Percentiles rank a stretch among this genome's conserved stretches.
These are phyloP conservation scores for Cyphellophora attinorum DNA, from an alignment of 2,329 filamentous ascomycete species.

Conservation along the genomic window DNA sequence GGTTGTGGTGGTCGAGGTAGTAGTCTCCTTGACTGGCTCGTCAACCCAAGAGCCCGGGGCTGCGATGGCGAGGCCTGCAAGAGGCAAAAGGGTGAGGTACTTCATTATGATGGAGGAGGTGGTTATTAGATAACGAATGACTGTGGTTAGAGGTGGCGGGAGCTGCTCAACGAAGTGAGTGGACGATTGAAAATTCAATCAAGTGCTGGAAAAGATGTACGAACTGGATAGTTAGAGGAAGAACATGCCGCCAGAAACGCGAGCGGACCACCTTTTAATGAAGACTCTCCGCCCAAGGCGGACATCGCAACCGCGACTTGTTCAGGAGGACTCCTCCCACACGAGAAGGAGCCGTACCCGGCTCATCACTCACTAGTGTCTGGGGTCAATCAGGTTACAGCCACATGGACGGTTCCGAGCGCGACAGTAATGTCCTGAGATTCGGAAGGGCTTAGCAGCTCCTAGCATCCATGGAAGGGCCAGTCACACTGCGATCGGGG, in stretches of 20 bases:
- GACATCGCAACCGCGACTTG: no score
- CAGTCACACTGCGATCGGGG: no score
- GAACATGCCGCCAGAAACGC: neutral
- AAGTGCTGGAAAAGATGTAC: slow-evolving; percentile 2
- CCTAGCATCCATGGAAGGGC: no score
- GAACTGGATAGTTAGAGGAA: neutral
- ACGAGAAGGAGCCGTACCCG: no score
- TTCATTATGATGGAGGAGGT: slow-evolving; percentile 9
- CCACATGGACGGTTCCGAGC: no score
- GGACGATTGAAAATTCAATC: slow-evolving; percentile 20
- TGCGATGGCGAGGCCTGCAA: neutral
- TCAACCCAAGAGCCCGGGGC: neutral
- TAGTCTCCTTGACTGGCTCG: neutral
- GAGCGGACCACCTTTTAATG: no score
- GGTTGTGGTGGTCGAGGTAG: neutral
- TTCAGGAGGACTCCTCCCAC: no score
- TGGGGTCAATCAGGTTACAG: no score
- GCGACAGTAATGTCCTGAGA: no score
- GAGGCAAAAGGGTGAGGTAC: neutral
- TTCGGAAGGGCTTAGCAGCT: no score
- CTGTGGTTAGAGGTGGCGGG: slow-evolving; percentile 12
- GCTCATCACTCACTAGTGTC: no score
- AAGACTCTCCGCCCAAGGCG: no score
- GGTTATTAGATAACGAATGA: slow-evolving; percentile 17
- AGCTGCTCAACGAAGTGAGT: slow-evolving; percentile 14